These are phyloP conservation scores for Apiotrichum brassicae DNA, from an alignment of 1,284 basidiomycete genomes.

Conservation along the genomic window DNA sequence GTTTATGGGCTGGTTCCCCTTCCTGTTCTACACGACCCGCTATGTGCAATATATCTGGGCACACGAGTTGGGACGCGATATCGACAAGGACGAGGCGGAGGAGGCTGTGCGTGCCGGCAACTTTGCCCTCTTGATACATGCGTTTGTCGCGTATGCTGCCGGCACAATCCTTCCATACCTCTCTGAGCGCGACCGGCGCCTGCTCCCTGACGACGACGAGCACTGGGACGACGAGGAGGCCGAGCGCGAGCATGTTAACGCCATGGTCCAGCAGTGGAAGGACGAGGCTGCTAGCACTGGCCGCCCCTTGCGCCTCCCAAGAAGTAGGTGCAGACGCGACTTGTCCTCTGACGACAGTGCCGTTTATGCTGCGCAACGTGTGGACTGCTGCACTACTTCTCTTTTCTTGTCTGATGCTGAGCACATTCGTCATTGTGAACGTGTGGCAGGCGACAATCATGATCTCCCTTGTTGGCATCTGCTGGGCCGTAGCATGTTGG, in stretches of 20 bases:
- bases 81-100: conserved; percentile 75
- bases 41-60: conserved; percentile 90
- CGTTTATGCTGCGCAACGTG: conserved; percentile 80
- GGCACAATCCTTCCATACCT: conserved; percentile 78
- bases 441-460: conserved; percentile 71
- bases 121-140: conserved; percentile 83
- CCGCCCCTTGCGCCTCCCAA: conserved; percentile 64
- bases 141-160: conserved; percentile 71
- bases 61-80: conserved; percentile 56
- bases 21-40: conserved; percentile 90
- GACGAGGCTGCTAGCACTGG: conserved; percentile 69
- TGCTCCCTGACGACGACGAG: conserved; percentile 55
- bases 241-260: conserved; percentile 61
- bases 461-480: conserved; percentile 78
- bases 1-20: conserved; percentile 71
- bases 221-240: conserved; percentile 53
- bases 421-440: conserved; percentile 73
- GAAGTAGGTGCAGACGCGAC: conserved; percentile 45
- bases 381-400: conserved; percentile 80
- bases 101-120: conserved; percentile 78
- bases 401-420: conserved; percentile 68
- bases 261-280: conserved; percentile 71
- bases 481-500: conserved; percentile 94
- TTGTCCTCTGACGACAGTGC: conserved; percentile 49
- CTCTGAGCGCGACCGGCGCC: conserved; percentile 65